phyloP scores from a whole-genome alignment of 202 grass and related monocot species.

The Eragrostis tef region DNA sequence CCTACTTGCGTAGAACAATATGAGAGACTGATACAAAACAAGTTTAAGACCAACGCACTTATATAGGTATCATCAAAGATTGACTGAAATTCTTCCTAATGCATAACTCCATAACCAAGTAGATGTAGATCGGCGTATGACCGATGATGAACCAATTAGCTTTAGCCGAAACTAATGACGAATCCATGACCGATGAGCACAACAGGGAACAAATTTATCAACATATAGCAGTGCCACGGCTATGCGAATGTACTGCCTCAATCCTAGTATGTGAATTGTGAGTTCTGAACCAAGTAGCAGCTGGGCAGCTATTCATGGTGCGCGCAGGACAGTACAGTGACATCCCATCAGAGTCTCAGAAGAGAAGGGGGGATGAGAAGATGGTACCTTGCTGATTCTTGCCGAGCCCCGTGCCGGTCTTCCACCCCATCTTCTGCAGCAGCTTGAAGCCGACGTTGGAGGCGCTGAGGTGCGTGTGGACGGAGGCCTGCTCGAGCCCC shows the following conservation, averaged over 20 bases:
- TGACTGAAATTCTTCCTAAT: neutral
- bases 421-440: conserved; percentile 98
- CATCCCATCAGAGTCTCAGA: neutral
- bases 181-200: too few relatives aligned
- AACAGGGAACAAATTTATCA: neutral
- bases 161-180: neutral
- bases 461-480: conserved; percentile 71
- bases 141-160: neutral
- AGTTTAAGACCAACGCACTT: neutral
- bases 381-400: conserved; percentile 82
- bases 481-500: conserved; percentile 82
- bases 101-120: neutral
- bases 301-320: neutral
- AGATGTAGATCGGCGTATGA: neutral
- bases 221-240: too few relatives aligned
- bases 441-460: conserved; percentile 88
- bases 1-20: neutral
- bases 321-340: neutral
- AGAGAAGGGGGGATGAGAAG: neutral
- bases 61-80: neutral
- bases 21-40: neutral
- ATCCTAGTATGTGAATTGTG: neutral
- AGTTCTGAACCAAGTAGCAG: neutral
- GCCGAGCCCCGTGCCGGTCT: conserved; percentile 85
- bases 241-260: neutral